Conservation (phyloP, 345 rosid species). For the Kandelia obovata region DNA sequence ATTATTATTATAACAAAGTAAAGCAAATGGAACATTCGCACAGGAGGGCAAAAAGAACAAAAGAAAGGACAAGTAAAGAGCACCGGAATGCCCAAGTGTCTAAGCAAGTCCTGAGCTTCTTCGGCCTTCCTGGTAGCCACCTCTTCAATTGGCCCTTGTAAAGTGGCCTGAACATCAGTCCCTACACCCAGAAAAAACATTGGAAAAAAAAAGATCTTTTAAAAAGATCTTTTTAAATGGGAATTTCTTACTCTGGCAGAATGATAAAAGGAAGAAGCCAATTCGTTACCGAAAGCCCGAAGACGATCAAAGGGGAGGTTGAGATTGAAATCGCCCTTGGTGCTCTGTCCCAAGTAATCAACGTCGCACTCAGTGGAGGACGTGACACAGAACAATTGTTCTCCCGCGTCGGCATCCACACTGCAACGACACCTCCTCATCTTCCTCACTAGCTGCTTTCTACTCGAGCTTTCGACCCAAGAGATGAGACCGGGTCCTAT, state of each 20-base stretch:
- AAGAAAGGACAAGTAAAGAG: not conserved
- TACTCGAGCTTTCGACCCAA: no score
- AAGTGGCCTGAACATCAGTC: constrained; percentile 50
- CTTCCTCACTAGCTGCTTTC: no score
- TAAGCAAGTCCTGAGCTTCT: constrained; percentile 67
- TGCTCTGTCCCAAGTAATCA: constrained; percentile 93
- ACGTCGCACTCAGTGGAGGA: constrained; percentile 57
- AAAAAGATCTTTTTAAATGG: not conserved
- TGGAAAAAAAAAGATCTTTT: not conserved
- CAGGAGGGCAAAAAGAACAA: constrained; percentile 22
- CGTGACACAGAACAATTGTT: constrained; percentile 66
- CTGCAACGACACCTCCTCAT: constrained; percentile 3
- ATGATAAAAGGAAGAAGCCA: not conserved
- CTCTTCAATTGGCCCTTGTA: constrained; percentile 90
- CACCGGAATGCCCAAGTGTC: constrained; percentile 74
- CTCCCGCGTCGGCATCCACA: constrained; percentile 21
- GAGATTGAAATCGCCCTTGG: constrained; percentile 91
- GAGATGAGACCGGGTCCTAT: no score
- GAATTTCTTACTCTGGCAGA: not conserved
- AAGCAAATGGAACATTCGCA: not conserved
- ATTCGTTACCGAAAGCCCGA: constrained; percentile 44
- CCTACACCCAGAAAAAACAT: constrained; percentile 30
- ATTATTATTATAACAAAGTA: no score
- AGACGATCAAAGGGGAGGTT: constrained; percentile 63
- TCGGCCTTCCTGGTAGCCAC: constrained; percentile 72